Percentiles rank a stretch among this genome's conserved stretches.
These are phyloP conservation scores for Pisolithus marmoratus DNA, from an alignment of 768 basidiomycete species.

Conservation along the genomic window DNA sequence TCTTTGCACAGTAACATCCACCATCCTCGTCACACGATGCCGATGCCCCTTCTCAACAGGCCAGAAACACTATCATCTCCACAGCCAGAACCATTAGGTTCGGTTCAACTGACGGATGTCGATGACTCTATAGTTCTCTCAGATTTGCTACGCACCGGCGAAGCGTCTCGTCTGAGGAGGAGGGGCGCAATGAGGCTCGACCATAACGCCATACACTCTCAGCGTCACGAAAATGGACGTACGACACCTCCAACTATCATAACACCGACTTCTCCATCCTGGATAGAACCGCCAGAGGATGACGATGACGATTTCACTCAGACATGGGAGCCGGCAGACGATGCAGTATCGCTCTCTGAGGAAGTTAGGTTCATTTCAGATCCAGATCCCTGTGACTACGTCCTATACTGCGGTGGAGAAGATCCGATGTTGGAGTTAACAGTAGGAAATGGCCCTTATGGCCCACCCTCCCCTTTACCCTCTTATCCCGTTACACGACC, in stretches of 20 bases:
- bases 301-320: conserved; percentile 24
- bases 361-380: conserved; percentile 11
- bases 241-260: conserved; percentile 23
- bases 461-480: conserved; percentile 33
- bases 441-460: conserved; percentile 15
- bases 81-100: conserved; percentile 11
- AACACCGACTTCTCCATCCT: conserved; percentile 25
- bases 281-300: conserved; percentile 26
- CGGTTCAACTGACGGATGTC: conserved; percentile 37
- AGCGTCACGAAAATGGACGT: conserved; percentile 23
- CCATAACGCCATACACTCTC: conserved; percentile 27
- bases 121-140: conserved; percentile 70
- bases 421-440: conserved; percentile 8
- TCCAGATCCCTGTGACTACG: conserved; percentile 23
- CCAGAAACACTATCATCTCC: conserved; percentile 5
- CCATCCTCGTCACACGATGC: conserved; percentile 21
- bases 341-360: conserved; percentile 20
- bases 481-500: conserved; percentile 24
- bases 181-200: conserved; percentile 68
- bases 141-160: conserved; percentile 68
- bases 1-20: conserved; percentile 16
- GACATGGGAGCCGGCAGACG: conserved; percentile 30
- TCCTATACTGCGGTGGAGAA: conserved; percentile 41
- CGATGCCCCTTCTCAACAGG: conserved; percentile 29
- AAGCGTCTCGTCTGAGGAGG: conserved; percentile 67